Base-by-base conservation (phyloP, 2,329 filamentous ascomycete genomes). In the Macrophomina phaseolina region DNA sequence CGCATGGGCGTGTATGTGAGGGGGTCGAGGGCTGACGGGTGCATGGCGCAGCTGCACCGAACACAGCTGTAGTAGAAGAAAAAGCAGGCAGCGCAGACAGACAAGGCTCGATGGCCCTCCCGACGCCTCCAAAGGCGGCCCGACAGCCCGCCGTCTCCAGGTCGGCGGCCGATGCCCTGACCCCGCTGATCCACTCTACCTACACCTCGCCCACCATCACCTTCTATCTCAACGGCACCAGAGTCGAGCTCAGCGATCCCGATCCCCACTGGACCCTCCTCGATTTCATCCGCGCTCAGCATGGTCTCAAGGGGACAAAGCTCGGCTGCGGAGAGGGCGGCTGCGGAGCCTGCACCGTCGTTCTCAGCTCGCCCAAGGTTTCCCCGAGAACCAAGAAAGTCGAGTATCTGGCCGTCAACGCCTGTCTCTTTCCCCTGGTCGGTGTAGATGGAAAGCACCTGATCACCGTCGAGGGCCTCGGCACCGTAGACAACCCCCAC, bases 361-460 rank as follows among this genome's bases (percentile, higher is more conserved):
- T 86, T 4, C 66, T 77, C 28, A 55, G 60, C 40, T 64, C 60
- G n/a, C 58, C 58, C 52, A 63, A 53, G 36, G 30, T 62, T 36
- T 58, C 49, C 9, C 28, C 32, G 3, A 73, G 79, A 67, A 75
- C 74, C 3, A 91, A 91, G 73, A 87, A 91, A 76, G 91, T 97
- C 73, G 97, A 97, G 75, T 94, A 98, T 83, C 91, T 94, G 66
- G 95, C 93, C 58, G 92, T 98, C 64, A 98, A 98, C 75, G 94
- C 94, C 28, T 98, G 94, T 76, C 82, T 98, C 58, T 94, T 94
- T 12, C 95, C 94, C 2, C 84, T 98, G 46, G 91, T 93, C 67
- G 96, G 93, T 70, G 86, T 98, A 53, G 94, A 98, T 78, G 94
- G 94, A 56, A 98, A 98, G 77, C 94, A 98, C 86, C 92, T 98